Evolutionary conservation across 1,139 yeast species (phyloP), one percentile per base, ranked within the genome.

Genomic region (Debaryomycetaceae sp.): DNA sequence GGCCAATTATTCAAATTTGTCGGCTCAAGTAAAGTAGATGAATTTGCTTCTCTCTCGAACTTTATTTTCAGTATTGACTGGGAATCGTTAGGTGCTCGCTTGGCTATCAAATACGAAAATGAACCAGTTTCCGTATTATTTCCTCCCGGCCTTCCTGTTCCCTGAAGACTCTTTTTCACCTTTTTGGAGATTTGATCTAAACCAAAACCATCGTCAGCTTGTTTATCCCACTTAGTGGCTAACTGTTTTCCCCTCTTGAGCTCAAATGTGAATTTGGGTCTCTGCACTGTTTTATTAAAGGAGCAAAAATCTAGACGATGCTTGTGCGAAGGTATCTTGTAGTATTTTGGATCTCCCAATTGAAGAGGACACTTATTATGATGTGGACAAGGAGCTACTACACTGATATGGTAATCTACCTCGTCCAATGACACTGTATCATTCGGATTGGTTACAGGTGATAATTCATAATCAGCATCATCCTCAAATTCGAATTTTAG

Each of bases 381-480:
- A 61, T 93, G 98, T 0, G 95, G 68, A 59, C 98, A 93, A 4
- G 99, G 99, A 0, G 97, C 97, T 29, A 93, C 58, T 8, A 91
- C 75, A 43, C 75, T 76, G 38, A 86, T 55, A 52, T 83, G 83
- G 55, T 76, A 83, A 51, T 75, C 76, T 4, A 70, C 68, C 54
- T 65, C 55, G 51, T 62, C 56, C 22, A 56, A 38, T 5, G 55
- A 41, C 9, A 58, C 48, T 4, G 11, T 33, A 42, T 38, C 40
- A 13, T 24, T 7, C 6, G 22, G 9, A 5, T 40, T 6, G 17
- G 42, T 44, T 1, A 59, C 63, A 4, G 64, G 62, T 3, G 64
- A 49, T 8, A 73, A 59, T 31, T 76, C 79, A 49, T 63, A 69
- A n/a, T 72, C 68, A 22, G 66, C 71, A 41, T 59, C 54, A 49